Conservation (phyloP, 2,329 filamentous ascomycete species). For the Akanthomyces dipterigenus region DNA sequence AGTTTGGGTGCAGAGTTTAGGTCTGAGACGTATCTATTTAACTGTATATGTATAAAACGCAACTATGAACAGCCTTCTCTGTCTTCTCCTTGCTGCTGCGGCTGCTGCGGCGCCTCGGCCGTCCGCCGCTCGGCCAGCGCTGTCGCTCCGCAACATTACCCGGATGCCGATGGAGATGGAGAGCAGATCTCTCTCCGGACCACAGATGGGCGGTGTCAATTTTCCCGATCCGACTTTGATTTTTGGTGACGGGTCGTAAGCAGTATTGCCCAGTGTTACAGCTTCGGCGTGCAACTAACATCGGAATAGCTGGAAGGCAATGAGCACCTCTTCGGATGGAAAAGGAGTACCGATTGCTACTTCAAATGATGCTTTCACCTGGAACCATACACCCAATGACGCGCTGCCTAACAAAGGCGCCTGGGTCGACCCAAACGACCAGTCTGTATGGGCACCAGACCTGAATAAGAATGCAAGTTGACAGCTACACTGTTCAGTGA, state of each 20-base stretch:
- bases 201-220: neutral
- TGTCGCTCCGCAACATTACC: constrained; percentile 7
- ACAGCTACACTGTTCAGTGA: neutral
- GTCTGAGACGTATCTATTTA: neutral
- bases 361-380: constrained; percentile 3
- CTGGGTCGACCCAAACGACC: constrained; percentile 9
- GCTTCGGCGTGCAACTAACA: neutral
- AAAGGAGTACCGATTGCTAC: constrained; percentile 10
- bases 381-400: neutral
- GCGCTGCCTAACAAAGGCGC: constrained; percentile 2
- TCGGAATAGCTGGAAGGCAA: constrained; percentile 9
- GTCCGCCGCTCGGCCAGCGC: neutral
- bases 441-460: constrained; percentile 11
- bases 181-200: constrained; percentile 1
- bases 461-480: constrained; percentile 7
- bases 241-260: constrained; percentile 11
- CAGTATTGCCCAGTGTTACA: neutral
- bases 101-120: neutral
- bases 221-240: constrained; percentile 11
- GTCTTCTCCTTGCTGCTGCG: neutral
- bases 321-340: constrained; percentile 3
- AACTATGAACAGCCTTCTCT: neutral
- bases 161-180: neutral
- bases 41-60: neutral
- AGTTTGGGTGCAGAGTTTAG: neutral